phyloP scores from a whole-genome alignment of 2,329 filamentous ascomycete species.

The Neodidymelliopsis sp. region DNA sequence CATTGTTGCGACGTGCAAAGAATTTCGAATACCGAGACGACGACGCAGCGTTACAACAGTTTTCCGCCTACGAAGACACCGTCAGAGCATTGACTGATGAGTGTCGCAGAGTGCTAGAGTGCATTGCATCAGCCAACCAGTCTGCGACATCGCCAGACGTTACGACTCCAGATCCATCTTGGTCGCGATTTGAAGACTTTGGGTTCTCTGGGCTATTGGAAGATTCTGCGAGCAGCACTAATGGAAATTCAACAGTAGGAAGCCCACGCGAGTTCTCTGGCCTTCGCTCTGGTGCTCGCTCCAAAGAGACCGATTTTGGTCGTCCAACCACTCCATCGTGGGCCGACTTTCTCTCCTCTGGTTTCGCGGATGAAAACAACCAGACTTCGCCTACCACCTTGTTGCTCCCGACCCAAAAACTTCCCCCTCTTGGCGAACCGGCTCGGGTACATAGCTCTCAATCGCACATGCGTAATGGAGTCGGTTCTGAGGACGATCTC shows the following conservation, averaged over 20 bases:
- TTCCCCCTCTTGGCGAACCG: slow-evolving; percentile 79
- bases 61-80: slow-evolving; percentile 89
- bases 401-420: slow-evolving; percentile 88
- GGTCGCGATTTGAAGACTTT: slow-evolving; percentile 96
- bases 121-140: slow-evolving; percentile 88
- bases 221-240: slow-evolving; percentile 60
- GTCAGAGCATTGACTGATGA: slow-evolving; percentile 89
- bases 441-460: slow-evolving; percentile 82
- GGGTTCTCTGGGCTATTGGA: slow-evolving; percentile 82
- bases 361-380: slow-evolving; percentile 82
- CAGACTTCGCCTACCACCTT: slow-evolving; percentile 70
- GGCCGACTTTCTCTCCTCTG: slow-evolving; percentile 96
- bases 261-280: slow-evolving; percentile 76
- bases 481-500: slow-evolving; percentile 74
- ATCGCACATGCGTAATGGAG: slow-evolving; percentile 70
- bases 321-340: slow-evolving; percentile 95
- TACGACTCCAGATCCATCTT: slow-evolving; percentile 74
- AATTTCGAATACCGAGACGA: slow-evolving; percentile 96
- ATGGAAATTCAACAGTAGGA: slow-evolving; percentile 33
- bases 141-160: slow-evolving; percentile 69
- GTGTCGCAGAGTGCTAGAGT: slow-evolving; percentile 86
- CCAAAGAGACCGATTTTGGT: slow-evolving; percentile 70
- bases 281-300: slow-evolving; percentile 71
- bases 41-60: slow-evolving; percentile 82
- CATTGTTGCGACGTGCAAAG: slow-evolving; percentile 86